These are phyloP conservation scores for Nidularia pulvinata DNA, from an alignment of 768 basidiomycete species.

Conservation along the genomic window DNA sequence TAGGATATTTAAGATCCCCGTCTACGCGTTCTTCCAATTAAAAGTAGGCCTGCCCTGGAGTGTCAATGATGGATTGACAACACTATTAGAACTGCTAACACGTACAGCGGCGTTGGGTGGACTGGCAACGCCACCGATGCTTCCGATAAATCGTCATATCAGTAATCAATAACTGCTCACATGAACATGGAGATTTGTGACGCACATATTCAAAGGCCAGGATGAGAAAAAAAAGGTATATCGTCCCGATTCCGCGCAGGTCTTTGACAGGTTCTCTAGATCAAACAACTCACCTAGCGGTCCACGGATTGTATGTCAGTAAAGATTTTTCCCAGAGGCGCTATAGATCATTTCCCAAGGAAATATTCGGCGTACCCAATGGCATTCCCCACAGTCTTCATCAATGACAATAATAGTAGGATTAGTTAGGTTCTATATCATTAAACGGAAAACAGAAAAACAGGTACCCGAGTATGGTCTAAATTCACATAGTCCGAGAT, in stretches of 20 bases:
- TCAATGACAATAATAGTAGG: not conserved
- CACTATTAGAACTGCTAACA: not conserved
- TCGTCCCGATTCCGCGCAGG: constrained; percentile 54
- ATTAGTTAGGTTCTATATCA: not conserved
- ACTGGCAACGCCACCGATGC: constrained; percentile 69
- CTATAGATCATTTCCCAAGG: not conserved
- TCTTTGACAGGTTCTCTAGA: constrained; percentile 57
- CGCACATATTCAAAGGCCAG: constrained; percentile 74
- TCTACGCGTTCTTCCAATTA: too few species aligned
- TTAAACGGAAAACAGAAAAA: not conserved
- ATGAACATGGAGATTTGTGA: constrained; percentile 3
- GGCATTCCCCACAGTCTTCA: constrained; percentile 73
- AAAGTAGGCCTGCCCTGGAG: too few species aligned
- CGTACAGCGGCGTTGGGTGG: constrained; percentile 73
- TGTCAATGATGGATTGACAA: not conserved
- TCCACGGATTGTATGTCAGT: too few species aligned
- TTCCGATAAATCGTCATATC: constrained; percentile 11
- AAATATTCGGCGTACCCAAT: constrained; percentile 40
- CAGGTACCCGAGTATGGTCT: constrained; percentile 61
- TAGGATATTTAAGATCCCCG: too few species aligned
- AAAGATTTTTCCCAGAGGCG: too few species aligned
- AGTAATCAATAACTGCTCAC: not conserved
- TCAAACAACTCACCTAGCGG: constrained; percentile 76
- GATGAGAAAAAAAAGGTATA: constrained; percentile 80
- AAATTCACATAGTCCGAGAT: too few species aligned